These are phyloP conservation scores for Vitis rotundifolia DNA, from an alignment of 164 flowering plant species.

Conservation along the genomic window DNA sequence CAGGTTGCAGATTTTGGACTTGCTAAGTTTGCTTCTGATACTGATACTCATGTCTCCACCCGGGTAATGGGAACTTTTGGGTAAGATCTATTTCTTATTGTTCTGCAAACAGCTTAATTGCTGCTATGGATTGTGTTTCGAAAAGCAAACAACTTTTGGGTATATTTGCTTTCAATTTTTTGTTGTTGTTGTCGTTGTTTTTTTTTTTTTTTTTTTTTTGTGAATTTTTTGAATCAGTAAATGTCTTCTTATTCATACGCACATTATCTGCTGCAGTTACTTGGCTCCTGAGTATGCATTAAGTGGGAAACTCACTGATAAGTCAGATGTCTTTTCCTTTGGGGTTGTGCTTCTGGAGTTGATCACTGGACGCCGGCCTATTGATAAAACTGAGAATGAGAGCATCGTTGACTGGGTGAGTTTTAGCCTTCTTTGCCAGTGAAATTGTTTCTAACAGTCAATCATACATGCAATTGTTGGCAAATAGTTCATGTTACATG, in stretches of 20 bases:
- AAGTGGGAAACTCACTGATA: slow-evolving; percentile 48
- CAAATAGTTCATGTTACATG: neutral
- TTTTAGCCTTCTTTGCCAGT: neutral
- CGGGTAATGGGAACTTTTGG: slow-evolving; percentile 59
- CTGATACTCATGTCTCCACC: slow-evolving; percentile 51
- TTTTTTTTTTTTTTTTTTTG: neutral
- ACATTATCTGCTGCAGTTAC: slow-evolving; percentile 36
- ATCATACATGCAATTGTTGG: neutral
- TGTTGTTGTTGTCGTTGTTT: neutral
- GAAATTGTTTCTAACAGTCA: neutral
- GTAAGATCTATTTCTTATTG: slow-evolving; percentile 17
- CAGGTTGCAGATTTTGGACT: slow-evolving; percentile 66
- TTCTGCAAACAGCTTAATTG: too few species aligned
- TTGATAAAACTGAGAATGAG: slow-evolving; percentile 35
- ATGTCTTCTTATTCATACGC: neutral
- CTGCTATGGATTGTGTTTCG: neutral
- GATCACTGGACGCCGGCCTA: slow-evolving; percentile 49
- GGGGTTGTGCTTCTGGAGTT: slow-evolving; percentile 57
- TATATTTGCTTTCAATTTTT: neutral
- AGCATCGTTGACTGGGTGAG: slow-evolving; percentile 54
- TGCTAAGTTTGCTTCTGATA: slow-evolving; percentile 35
- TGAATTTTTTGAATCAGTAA: neutral
- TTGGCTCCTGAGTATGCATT: slow-evolving; percentile 56
- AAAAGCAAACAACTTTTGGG: too few species aligned
- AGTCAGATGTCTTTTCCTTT: slow-evolving; percentile 51